Conservation (phyloP, 1,139 yeast species). For the Nadsonia commutata region DNA sequence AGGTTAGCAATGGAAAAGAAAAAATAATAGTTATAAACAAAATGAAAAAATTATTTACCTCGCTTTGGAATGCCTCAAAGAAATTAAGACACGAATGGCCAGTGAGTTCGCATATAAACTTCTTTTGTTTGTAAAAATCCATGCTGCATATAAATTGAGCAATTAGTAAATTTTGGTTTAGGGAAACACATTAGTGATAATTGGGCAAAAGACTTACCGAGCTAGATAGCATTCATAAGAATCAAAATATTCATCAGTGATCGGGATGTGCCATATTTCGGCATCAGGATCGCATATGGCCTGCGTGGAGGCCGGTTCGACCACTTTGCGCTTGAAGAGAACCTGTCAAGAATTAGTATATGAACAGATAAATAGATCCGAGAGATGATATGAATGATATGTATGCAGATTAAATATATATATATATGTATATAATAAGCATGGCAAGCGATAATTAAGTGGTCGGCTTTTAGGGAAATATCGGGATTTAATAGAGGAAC, state of each 20-base stretch:
- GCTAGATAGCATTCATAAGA: constrained; percentile 60
- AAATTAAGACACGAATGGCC: constrained; percentile 86
- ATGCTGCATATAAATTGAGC: constrained; percentile 14
- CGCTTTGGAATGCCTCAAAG: constrained; percentile 77
- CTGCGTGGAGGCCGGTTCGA: constrained; percentile 17
- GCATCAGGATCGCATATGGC: constrained; percentile 14
- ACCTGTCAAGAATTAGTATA: constrained; percentile 10
- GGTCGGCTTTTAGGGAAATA: no score
- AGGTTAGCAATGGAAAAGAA: not conserved
- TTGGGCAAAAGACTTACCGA: constrained; percentile 12
- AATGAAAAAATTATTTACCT: constrained; percentile 19
- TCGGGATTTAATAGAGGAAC: no score
- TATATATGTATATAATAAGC: no score
- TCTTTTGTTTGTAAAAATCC: constrained; percentile 34
- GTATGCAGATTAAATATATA: no score
- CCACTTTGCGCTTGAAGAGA: constrained; percentile 23
- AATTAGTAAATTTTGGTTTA: not conserved
- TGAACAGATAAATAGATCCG: no score
- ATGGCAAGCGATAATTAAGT: no score
- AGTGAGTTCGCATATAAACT: constrained; percentile 89
- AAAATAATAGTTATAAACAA: not conserved
- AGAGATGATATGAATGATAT: no score
- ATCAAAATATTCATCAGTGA: constrained; percentile 78
- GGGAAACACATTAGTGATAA: not conserved
- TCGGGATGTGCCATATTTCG: constrained; percentile 55